These are phyloP conservation scores for Wallacemonas sp. DNA, from an alignment of 208 protist genomes.

Conservation along the genomic window DNA sequence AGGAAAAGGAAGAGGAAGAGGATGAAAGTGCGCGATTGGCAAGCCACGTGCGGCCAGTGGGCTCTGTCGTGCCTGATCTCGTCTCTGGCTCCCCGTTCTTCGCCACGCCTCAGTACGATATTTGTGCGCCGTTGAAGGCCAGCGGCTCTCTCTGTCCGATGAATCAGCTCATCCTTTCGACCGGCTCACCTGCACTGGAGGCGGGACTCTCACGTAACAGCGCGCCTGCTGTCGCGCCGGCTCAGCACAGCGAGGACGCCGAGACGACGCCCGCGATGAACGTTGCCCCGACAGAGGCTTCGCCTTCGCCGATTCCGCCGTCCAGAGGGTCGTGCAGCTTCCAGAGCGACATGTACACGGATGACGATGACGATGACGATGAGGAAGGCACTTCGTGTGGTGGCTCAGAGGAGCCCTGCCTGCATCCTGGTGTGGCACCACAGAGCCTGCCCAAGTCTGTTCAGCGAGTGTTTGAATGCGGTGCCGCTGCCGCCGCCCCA, in stretches of 20 bases:
- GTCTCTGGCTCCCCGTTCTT: neutral
- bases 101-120: neutral
- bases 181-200: neutral
- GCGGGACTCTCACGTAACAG: too few relatives aligned
- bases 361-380: conserved; percentile 7
- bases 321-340: neutral
- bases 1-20: neutral
- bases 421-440: neutral
- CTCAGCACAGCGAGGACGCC: too few relatives aligned
- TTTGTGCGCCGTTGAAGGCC: neutral
- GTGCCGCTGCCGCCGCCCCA: neutral
- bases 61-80: neutral
- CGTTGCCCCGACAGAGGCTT: too few relatives aligned
- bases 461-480: conserved; percentile 5
- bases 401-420: neutral
- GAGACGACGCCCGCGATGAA: too few relatives aligned
- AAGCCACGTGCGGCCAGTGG: neutral
- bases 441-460: too few relatives aligned
- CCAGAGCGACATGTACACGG: neutral
- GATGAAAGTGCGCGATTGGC: neutral
- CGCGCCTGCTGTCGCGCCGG: too few relatives aligned
- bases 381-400: neutral
- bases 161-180: neutral
- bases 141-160: neutral
- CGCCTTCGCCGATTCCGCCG: conserved; percentile 6